These are phyloP conservation scores for Tulasnella sp. DNA, from an alignment of 768 basidiomycete genomes.

Conservation along the genomic window DNA sequence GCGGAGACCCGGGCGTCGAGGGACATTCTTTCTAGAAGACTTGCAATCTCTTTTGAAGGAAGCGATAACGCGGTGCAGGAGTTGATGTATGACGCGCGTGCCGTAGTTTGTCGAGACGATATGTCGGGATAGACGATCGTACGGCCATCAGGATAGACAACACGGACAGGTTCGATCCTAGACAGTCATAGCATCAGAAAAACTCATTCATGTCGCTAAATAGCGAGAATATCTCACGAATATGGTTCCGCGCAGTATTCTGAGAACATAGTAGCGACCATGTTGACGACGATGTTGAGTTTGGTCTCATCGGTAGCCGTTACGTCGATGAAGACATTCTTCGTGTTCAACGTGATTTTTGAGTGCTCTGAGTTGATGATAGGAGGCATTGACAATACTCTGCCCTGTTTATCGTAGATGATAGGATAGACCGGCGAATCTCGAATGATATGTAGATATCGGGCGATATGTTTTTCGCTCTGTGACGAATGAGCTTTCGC, in stretches of 20 bases:
- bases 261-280: conserved; percentile 94
- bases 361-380: conserved; percentile 97
- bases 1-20: conserved; percentile 45
- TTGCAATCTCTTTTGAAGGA: conserved; percentile 48
- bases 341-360: conserved; percentile 89
- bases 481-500: conserved; percentile 24
- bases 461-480: conserved; percentile 85
- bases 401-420: conserved; percentile 84
- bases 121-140: conserved; percentile 71
- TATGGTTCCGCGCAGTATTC: conserved; percentile 89
- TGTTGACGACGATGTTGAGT: conserved; percentile 89
- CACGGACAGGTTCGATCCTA: conserved; percentile 88
- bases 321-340: conserved; percentile 91
- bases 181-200: neutral
- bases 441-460: conserved; percentile 84
- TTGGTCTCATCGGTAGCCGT: conserved; percentile 97
- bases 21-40: conserved; percentile 76
- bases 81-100: conserved; percentile 87
- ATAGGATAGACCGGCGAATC: conserved; percentile 95
- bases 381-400: conserved; percentile 91
- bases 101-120: conserved; percentile 53
- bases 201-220: neutral
- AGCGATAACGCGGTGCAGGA: conserved; percentile 84
- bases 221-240: conserved; percentile 45
- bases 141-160: conserved; percentile 68